Evolutionary conservation across 306 rosid species (phyloP), one percentile per base, ranked within the genome.

Genomic region (Inga oerstediana): DNA sequence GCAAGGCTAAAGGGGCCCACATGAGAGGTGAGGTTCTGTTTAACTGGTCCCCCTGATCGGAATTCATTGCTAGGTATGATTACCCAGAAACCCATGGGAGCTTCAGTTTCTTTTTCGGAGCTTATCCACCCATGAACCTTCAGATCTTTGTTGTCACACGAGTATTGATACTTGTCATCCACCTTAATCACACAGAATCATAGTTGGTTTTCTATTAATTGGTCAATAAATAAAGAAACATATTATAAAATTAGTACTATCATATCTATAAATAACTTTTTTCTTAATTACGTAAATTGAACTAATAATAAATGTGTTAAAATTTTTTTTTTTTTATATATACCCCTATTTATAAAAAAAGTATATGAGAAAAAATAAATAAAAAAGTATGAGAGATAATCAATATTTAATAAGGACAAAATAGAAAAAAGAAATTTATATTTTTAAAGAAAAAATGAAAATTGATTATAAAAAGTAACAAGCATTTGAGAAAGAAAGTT

Each of bases 121-220:
- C 87, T 84, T 72, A 91, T 89, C 99, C 99, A 93, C 32, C 99
- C 99, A 78, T 96, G 99, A 7, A 96, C 97, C 78, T 48, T 82
- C 12, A 85, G 90, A 82, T 94, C 92, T 83, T 88, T 88, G 87
- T 86, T 94, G 30, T 89, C 91, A 79, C 90, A 75, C 0, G 97
- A 90, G 80, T 96, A 96, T 80, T 94, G 92, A 37, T 96, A 96
- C 83, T 96, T 96, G 89, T 96, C 99, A 81, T 93, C 97, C 73
- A 93, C 98, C 98, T 93, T 12, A 24, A 81, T 44, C 62, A 58
- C 58, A 1, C 14, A 39, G 30, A 17, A 69, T 1, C 13, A 39
- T 9, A 69, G 8, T 19, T 69, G 14, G 8, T 20, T 15, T n/a
- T 34, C 10, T 67, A 7, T 32, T 13, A 65, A 35, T 17, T 14